These are phyloP conservation scores for Pichia kudriavzevii DNA, from an alignment of 1,139 yeast species.

Conservation along the genomic window DNA sequence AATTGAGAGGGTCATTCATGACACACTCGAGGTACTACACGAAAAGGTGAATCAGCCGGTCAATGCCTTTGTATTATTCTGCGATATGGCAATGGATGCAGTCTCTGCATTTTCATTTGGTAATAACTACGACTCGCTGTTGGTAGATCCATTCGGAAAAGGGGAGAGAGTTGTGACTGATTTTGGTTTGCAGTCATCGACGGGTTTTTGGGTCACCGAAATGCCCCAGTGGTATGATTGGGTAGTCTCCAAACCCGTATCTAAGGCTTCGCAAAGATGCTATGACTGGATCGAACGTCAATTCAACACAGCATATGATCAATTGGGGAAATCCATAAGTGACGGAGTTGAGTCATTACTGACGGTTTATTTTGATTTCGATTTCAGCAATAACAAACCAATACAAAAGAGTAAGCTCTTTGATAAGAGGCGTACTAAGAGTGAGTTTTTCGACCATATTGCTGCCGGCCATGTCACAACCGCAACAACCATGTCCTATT, in stretches of 20 bases:
- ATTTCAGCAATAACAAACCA: not conserved
- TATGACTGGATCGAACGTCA: conserved; percentile 45
- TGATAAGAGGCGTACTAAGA: conserved; percentile 28
- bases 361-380: conserved; percentile 22
- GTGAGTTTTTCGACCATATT: conserved; percentile 43
- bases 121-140: conserved; percentile 29
- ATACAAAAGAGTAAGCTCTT: conserved; percentile 13
- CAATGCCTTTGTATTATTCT: conserved; percentile 57
- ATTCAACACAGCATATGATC: conserved; percentile 28
- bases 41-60: conserved; percentile 25
- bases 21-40: conserved; percentile 23
- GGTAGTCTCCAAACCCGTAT: conserved; percentile 39
- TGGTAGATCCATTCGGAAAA: conserved; percentile 24
- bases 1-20: conserved; percentile 27
- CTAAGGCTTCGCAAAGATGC: conserved; percentile 34
- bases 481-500: conserved; percentile 55
- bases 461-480: conserved; percentile 78
- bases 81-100: conserved; percentile 67
- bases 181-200: conserved; percentile 51
- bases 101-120: conserved; percentile 61
- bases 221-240: conserved; percentile 48
- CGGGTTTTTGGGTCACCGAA: conserved; percentile 64
- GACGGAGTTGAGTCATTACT: conserved; percentile 22
- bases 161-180: conserved; percentile 38
- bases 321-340: conserved; percentile 24